phyloP scores from a whole-genome alignment of 768 basidiomycete genomes.

The Boletus rubescentipes region DNA sequence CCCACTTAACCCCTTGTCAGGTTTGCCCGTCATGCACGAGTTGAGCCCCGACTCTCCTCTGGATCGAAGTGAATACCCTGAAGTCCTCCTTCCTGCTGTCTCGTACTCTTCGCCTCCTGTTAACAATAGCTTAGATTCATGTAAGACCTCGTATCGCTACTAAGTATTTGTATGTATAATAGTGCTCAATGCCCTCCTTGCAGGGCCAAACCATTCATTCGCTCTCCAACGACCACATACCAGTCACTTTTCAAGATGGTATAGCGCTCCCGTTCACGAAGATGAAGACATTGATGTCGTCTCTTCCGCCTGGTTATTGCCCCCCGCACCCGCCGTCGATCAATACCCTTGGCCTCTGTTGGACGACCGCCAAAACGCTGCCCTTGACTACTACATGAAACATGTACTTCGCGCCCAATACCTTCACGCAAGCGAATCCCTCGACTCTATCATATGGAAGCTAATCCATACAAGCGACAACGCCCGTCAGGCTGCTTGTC shows the following conservation, averaged over 20 bases:
- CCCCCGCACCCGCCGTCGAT: slow-evolving; percentile 1
- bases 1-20: slow-evolving; percentile 12
- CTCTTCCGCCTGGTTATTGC: slow-evolving; percentile 23
- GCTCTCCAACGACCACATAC: slow-evolving; percentile 29
- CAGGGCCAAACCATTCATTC: slow-evolving; percentile 40
- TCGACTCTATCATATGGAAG: slow-evolving; percentile 47
- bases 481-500: slow-evolving; percentile 57
- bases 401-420: slow-evolving; percentile 70
- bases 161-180: slow-evolving; percentile 65
- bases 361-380: slow-evolving; percentile 17
- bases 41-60: slow-evolving; percentile 34
- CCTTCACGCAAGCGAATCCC: slow-evolving; percentile 55
- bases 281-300: slow-evolving; percentile 21
- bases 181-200: slow-evolving; percentile 62
- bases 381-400: slow-evolving; percentile 50
- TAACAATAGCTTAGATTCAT: slow-evolving; percentile 61
- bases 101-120: slow-evolving; percentile 34
- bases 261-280: slow-evolving; percentile 9
- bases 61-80: slow-evolving; percentile 29
- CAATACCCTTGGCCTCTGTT: slow-evolving; percentile 15
- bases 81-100: slow-evolving; percentile 32
- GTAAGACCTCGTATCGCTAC: slow-evolving; percentile 74
- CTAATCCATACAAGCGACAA: slow-evolving; percentile 46
- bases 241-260: slow-evolving; percentile 27
- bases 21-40: slow-evolving; percentile 32